Percentiles rank a stretch among this genome's conserved stretches.
Evolutionary conservation across 1,284 basidiomycete genomes (phyloP).

Genomic region (Kalmanozyma brasiliensis): DNA sequence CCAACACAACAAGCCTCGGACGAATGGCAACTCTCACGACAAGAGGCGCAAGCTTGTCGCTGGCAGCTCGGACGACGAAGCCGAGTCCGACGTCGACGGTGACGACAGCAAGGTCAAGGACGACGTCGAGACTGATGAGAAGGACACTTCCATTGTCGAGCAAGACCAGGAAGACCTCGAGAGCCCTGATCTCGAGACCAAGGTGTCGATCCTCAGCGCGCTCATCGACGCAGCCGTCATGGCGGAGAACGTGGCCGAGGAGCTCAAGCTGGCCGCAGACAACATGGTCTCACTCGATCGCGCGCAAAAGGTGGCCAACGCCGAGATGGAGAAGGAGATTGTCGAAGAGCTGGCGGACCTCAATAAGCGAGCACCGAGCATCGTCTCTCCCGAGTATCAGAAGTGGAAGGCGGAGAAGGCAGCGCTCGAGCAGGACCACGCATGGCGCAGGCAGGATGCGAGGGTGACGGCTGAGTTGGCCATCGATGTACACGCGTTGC

Average conservation of each 20-base stretch:
- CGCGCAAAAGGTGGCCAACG: slow-evolving; percentile 12
- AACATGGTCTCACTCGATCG: slow-evolving; percentile 28
- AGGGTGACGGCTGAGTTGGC: slow-evolving; percentile 24
- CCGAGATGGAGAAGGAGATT: slow-evolving; percentile 41
- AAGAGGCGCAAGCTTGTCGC: slow-evolving; percentile 25
- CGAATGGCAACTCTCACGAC: slow-evolving; percentile 9
- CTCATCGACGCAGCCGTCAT: slow-evolving; percentile 47
- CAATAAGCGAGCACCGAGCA: slow-evolving; percentile 45
- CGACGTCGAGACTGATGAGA: slow-evolving; percentile 5
- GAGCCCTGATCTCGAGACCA: slow-evolving; percentile 41
- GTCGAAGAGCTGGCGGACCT: slow-evolving; percentile 46
- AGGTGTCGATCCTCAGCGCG: slow-evolving; percentile 31
- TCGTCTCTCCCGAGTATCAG: slow-evolving; percentile 39
- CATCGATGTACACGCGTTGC: slow-evolving; percentile 40
- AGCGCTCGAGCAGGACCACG: slow-evolving; percentile 20
- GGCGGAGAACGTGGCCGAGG: slow-evolving; percentile 35
- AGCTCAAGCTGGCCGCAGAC: slow-evolving; percentile 38
- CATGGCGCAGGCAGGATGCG: slow-evolving; percentile 37
- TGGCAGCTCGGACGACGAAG: slow-evolving; percentile 24
- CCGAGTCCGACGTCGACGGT: slow-evolving; percentile 2
- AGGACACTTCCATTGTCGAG: slow-evolving; percentile 2
- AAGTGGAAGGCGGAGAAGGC: slow-evolving; percentile 45
- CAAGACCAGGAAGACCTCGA: slow-evolving; percentile 15
- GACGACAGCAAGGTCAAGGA: not conserved
- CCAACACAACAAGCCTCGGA: not conserved